Percentiles rank a stretch among this genome's conserved stretches.
Evolutionary conservation across 2,329 filamentous ascomycete genomes (phyloP).

Genomic region (Beauveria sp.): DNA sequence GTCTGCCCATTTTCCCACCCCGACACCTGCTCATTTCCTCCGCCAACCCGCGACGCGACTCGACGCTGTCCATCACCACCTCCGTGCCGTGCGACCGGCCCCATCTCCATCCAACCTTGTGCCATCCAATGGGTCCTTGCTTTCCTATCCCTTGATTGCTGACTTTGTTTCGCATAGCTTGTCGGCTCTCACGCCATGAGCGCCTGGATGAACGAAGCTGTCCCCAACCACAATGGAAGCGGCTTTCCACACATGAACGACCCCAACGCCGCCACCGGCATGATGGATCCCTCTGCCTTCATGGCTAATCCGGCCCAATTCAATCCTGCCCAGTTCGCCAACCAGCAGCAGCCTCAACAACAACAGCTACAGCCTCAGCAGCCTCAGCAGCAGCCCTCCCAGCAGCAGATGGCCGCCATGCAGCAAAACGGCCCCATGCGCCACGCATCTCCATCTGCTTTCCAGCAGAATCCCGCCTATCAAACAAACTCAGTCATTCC

Average conservation of each 20-base stretch:
- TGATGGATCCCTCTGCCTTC: conserved; percentile 60
- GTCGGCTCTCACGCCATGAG: conserved; percentile 53
- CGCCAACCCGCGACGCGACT: conserved; percentile 37
- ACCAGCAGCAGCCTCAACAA: conserved; percentile 36
- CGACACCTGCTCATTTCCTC: conserved; percentile 24
- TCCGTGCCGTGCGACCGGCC: conserved; percentile 38
- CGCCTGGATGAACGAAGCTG: conserved; percentile 65
- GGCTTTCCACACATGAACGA: conserved; percentile 59
- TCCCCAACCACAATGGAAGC: conserved; percentile 64
- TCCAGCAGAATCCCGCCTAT: conserved; percentile 64
- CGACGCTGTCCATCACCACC: conserved; percentile 29
- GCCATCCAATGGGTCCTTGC: conserved; percentile 33
- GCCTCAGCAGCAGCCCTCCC: conserved; percentile 18
- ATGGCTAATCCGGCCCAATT: conserved; percentile 55
- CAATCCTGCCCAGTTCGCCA: conserved; percentile 52
- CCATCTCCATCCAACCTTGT: conserved; percentile 34
- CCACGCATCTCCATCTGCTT: conserved; percentile 67
- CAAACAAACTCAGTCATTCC: conserved; percentile 81
- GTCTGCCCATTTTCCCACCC: conserved; percentile 13
- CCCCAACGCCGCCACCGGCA: conserved; percentile 45
- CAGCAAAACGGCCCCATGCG: conserved; percentile 71
- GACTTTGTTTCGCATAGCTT: conserved; percentile 36
- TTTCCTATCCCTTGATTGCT: conserved; percentile 34
- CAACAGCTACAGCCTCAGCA: conserved; percentile 16
- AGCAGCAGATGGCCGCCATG: conserved; percentile 52